Conservation (phyloP, 2,329 filamentous ascomycete genomes). For the Fusarium sp. region DNA sequence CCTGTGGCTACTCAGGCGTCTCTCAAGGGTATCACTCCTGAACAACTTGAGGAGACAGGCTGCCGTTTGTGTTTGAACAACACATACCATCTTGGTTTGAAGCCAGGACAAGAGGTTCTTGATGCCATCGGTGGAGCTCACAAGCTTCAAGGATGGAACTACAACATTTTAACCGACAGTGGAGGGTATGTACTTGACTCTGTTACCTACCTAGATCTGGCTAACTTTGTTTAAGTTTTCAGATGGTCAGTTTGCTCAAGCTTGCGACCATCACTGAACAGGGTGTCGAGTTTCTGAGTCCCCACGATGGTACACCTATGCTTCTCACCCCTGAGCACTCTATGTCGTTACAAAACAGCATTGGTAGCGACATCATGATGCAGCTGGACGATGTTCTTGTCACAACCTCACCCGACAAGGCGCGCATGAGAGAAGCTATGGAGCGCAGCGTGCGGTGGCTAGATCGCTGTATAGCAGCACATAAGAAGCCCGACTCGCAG, state of each 20-base stretch:
- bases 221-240: constrained; percentile 71
- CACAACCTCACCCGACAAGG: constrained; percentile 89
- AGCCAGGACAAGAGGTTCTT: constrained; percentile 89
- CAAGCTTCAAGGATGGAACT: constrained; percentile 91
- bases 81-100: constrained; percentile 94
- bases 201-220: not conserved
- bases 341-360: constrained; percentile 93
- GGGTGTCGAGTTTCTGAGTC: constrained; percentile 93
- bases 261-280: constrained; percentile 94
- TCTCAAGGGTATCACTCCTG: constrained; percentile 90
- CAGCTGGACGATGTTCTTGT: constrained; percentile 98
- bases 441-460: constrained; percentile 93
- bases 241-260: constrained; percentile 97
- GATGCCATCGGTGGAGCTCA: constrained; percentile 91
- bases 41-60: constrained; percentile 87
- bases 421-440: constrained; percentile 93
- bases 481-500: constrained; percentile 81
- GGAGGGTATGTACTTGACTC: constrained; percentile 62
- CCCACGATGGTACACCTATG: constrained; percentile 95
- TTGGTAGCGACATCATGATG: constrained; percentile 99
- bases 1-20: constrained; percentile 97
- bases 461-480: constrained; percentile 90
- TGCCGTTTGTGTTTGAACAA: constrained; percentile 96
- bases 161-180: constrained; percentile 90
- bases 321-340: constrained; percentile 97